A percentile compares a stretch with the other conserved stretches of the same genome.
phyloP scores from a whole-genome alignment of 495 filamentous ascomycete genomes.

The Xylaria venustula region DNA sequence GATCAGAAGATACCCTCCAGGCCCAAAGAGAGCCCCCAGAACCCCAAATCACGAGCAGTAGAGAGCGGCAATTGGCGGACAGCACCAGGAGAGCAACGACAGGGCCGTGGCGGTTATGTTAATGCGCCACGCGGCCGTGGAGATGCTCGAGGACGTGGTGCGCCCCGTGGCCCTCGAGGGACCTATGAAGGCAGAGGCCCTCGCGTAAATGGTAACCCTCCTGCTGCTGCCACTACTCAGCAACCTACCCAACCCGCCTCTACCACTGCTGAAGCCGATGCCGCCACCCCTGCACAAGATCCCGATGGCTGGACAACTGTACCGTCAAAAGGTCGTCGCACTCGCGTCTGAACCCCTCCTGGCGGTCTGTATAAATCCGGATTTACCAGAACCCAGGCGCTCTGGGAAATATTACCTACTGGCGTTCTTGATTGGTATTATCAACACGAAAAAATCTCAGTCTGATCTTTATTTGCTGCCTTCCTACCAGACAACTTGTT shows the following conservation, averaged over 20 bases:
- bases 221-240: constrained; percentile 24
- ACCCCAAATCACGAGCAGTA: constrained; percentile 39
- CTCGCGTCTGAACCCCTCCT: constrained; percentile 26
- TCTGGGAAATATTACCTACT: not conserved
- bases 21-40: constrained; percentile 20
- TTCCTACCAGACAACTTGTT: constrained; percentile 5
- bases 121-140: constrained; percentile 32
- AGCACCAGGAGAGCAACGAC: constrained; percentile 39
- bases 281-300: constrained; percentile 39
- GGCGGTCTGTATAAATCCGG: constrained; percentile 25
- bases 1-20: constrained; percentile 31
- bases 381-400: constrained; percentile 14
- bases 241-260: constrained; percentile 33
- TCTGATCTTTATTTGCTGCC: constrained; percentile 7
- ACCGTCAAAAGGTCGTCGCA: constrained; percentile 49
- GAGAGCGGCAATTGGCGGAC: constrained; percentile 55
- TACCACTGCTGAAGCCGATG: constrained; percentile 20
- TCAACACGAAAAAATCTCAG: not conserved
- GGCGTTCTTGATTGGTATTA: constrained; percentile 11
- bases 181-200: constrained; percentile 39
- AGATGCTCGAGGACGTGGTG: constrained; percentile 36
- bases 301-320: constrained; percentile 82
- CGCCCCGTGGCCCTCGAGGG: constrained; percentile 41
- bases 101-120: constrained; percentile 38
- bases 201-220: constrained; percentile 43